phyloP scores from a whole-genome alignment of 2,329 filamentous ascomycete genomes.

The Thelonectria olida region DNA sequence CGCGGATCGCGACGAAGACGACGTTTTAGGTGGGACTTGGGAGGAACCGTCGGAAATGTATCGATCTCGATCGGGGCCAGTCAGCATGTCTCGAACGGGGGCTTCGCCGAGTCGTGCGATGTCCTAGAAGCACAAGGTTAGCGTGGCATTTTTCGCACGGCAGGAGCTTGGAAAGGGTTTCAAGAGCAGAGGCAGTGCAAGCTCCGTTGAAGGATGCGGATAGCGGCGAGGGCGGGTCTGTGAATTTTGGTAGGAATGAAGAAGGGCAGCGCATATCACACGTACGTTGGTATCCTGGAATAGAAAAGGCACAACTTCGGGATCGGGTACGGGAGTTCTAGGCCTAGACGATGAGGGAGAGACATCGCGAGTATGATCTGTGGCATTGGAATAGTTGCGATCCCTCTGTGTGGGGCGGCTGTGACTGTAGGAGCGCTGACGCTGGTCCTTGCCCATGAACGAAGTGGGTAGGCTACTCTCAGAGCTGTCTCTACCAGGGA shows the following conservation, averaged over 20 bases:
- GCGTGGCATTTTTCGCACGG: slow-evolving; percentile 26
- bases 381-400: slow-evolving; percentile 82
- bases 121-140: slow-evolving; percentile 60
- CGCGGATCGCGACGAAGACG: slow-evolving; percentile 68
- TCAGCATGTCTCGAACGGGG: slow-evolving; percentile 75
- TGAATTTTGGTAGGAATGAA: slow-evolving; percentile 29
- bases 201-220: slow-evolving; percentile 15
- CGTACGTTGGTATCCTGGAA: slow-evolving; percentile 84
- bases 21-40: slow-evolving; percentile 66
- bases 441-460: slow-evolving; percentile 64
- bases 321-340: slow-evolving; percentile 85
- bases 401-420: slow-evolving; percentile 68
- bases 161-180: slow-evolving; percentile 3
- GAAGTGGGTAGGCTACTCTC: slow-evolving; percentile 71
- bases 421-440: slow-evolving; percentile 71
- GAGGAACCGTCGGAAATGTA: slow-evolving; percentile 61
- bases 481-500: slow-evolving; percentile 76
- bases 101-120: slow-evolving; percentile 81
- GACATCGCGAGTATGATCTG: slow-evolving; percentile 75
- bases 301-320: slow-evolving; percentile 96
- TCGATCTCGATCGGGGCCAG: slow-evolving; percentile 75
- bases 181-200: slow-evolving; percentile 11
- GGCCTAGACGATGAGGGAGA: slow-evolving; percentile 83
- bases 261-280: slow-evolving; percentile 42
- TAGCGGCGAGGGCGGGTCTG: slow-evolving; percentile 15